Evolutionary conservation across 2,329 filamentous ascomycete species (phyloP), one percentile per base, ranked within the genome.

Genomic region (Xylaria sp.): DNA sequence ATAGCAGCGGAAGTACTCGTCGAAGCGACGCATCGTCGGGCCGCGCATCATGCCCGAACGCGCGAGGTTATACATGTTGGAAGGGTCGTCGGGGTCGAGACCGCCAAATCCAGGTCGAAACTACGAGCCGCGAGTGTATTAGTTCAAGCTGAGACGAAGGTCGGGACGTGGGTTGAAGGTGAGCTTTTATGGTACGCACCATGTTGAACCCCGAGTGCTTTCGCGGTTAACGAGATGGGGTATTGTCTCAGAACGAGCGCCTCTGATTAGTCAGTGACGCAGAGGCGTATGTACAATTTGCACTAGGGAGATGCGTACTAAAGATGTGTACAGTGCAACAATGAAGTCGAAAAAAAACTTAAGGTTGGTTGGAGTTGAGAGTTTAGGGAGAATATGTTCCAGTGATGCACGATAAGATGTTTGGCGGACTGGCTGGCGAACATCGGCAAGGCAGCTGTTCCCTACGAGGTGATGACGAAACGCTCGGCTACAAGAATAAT

Each of bases 1-100:
- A 78, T 98, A 99, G 85, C 94, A 98, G 77, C 96, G 91, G 83
- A 98, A 98, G 84, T 97, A 98, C 82, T 99, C 96, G 81, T 99
- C 95, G 84, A 99, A 99, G 70, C 94, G 93, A 76, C 94, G 92
- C 63, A 84, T 75, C 82, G 85, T 76, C 80, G 85, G 81, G 63
- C 85, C 82, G 68, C 86, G 84, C 72, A 77, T 76, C 75, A 78
- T 77, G 66, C 82, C 81, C 32, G 79, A 77, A 32, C 82, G 81
- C 50, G 83, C 83, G 81, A 86, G 83, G 77, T 83, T 83, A 77
- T 83, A 84, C 76, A 86, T 82, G 68, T 84, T 80, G 37, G 82
- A 81, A n/a, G 84, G 82, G 74, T 86, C 83, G 70, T 78, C 79
- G 67, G 84, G 81, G 74, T 86, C 84, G 73, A 83, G 84, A 56